Evolutionary conservation across 2,329 filamentous ascomycete species (phyloP), one percentile per base, ranked within the genome.

Genomic region (Pseudogymnoascus sp.): DNA sequence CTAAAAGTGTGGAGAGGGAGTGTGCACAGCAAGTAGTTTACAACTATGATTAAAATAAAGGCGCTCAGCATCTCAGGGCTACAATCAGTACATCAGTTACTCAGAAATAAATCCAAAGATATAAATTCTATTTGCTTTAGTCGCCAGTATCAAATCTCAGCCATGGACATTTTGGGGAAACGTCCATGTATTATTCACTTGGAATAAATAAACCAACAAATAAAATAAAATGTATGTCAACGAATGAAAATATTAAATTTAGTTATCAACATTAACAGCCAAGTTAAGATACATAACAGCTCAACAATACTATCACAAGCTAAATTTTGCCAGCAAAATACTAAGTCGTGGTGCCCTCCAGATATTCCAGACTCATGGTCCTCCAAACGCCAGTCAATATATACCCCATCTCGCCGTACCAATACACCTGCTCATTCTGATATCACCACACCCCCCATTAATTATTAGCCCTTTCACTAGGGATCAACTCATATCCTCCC

Each of bases 401-500:
- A 2, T 30, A 33, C 49, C 25, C 25, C n/a, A 33, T 55, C 25
- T 28, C n/a, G 16, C 16, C 12, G 4, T 55, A 6, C 28, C 49
- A 55, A 33, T 55, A 38, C 19, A 41, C 12, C 28, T 23, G n/a
- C 30, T n/a, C 33, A 60, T 60, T 22, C 33, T 5, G 8, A 2
- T 16, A 60, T 60, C 12, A 60, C 19, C 25, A 38, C 33, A 25
- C 8, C 16, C n/a, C 8, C n/a, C 11, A 38, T 42, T 60, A 38
- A 25, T 60, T 25, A 42, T 38, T 23, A 23, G 58, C 33, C 58
- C 49, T 55, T 70, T 74, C 65, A 64, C 71, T 72, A 72, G 79
- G 85, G 71, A 86, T 91, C 65, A 90, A 83, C 73, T 96, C 90
- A 76, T 96, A 97, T 62, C 91, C 92, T 70, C 89, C 90, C 73